Conservation (phyloP, 169 alveolate genomes). For the Eimeria brunetti region DNA sequence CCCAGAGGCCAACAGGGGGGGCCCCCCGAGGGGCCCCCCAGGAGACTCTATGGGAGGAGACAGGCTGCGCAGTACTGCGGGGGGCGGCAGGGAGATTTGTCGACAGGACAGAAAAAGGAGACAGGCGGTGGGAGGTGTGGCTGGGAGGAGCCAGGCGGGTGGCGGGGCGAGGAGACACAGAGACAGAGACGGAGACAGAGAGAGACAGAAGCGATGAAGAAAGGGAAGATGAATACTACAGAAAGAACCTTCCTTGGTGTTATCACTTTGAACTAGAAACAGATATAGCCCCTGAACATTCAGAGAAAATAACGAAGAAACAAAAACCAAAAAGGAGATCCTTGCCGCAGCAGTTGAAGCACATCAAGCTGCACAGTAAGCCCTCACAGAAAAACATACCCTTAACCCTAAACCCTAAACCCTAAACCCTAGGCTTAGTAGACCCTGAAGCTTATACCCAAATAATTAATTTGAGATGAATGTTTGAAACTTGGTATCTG, state of each 20-base stretch:
- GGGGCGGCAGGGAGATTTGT: background rate
- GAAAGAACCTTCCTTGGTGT: constrained; percentile 28
- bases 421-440: background rate
- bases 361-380: constrained; percentile 1
- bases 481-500: background rate
- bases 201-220: background rate
- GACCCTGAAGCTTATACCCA: background rate
- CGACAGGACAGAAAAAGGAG: background rate
- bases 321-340: background rate
- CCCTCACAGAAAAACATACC: no score
- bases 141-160: background rate
- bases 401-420: background rate
- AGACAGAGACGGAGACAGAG: background rate
- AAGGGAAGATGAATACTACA: background rate
- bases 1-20: background rate
- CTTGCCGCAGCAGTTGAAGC: background rate
- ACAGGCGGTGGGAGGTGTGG: background rate
- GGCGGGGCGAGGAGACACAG: background rate
- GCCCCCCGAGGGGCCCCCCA: background rate
- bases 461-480: no score
- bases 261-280: constrained; percentile 13
- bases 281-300: background rate
- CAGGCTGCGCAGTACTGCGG: background rate
- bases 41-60: background rate
- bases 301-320: background rate